Evolutionary conservation across 2,329 filamentous ascomycete genomes (phyloP), one percentile per base, ranked within the genome.

Genomic region (Phialophora chinensis): DNA sequence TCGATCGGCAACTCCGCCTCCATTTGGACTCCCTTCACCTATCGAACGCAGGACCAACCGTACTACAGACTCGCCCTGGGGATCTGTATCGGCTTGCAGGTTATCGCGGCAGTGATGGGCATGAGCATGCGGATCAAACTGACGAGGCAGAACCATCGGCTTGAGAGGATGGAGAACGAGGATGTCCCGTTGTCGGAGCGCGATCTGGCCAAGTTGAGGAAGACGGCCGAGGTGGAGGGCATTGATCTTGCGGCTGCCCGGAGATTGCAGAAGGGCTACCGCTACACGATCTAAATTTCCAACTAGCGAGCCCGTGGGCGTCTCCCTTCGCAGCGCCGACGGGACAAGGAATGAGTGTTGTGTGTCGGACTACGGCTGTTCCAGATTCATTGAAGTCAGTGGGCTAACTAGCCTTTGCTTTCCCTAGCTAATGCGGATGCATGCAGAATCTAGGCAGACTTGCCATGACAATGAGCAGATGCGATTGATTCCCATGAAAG

Each of bases 11-110:
- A 86, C 72, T 81, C 79, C 1, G 82, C 82, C 42, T 80, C 78
- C 65, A 85, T 86, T 71, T 86, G 82, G 79, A 83, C 81, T 0
- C 79, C 82, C 0, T 85, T 80, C 63, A 84, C 82, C 7, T 85
- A 84, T 69, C 74, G 77, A 14, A 68, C 73, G 3, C 67, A 72
- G 12, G 79, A 82, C 44, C 52, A 62, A 2, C 80, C 80, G 1
- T 74, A 78, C 67, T 83, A 80, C 68, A 72, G 72, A 0, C 76
- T 77, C 0, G 81, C 80, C 0, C 73, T 83, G 73, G 80, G 76
- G 0, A 76, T 81, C 6, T 78, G 76, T 63, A 81, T 82, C 65
- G 79, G 71, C 0, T 72, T 82, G 49, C 78, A 80, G 70, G 70
- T 69, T 0, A 20, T 83, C 3, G 79, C 77, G 2, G 72, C 67